These are phyloP conservation scores for Crithidia acanthocephali DNA, from an alignment of 208 protist species.

Conservation along the genomic window DNA sequence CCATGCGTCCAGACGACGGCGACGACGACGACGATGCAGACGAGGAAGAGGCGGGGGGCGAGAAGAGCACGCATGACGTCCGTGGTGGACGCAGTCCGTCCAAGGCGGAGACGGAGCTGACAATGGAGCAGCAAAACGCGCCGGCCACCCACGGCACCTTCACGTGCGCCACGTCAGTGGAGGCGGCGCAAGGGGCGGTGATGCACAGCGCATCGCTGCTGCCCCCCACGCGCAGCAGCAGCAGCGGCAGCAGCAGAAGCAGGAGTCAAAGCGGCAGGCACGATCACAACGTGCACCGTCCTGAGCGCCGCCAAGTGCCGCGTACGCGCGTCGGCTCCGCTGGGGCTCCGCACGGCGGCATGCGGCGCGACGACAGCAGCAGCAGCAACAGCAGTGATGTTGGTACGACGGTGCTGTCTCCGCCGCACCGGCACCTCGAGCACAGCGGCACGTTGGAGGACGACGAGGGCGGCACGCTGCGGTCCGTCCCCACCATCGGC, in stretches of 20 bases:
- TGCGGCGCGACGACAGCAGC: neutral
- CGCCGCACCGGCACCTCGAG: neutral
- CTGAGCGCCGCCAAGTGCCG: too few species aligned
- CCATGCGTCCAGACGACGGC: conserved; percentile 12
- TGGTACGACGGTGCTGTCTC: neutral
- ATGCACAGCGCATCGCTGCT: conserved; percentile 27
- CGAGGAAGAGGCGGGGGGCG: neutral
- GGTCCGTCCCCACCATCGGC: neutral
- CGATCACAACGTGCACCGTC: neutral
- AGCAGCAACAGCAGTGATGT: neutral
- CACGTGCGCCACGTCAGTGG: conserved; percentile 11
- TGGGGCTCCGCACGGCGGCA: too few species aligned
- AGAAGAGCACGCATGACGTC: neutral
- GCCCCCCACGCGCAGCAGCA: conserved; percentile 28
- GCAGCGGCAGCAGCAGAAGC: conserved; percentile 13
- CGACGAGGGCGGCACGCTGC: conserved; percentile 11
- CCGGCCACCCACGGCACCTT: conserved; percentile 13
- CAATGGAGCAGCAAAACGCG: conserved; percentile 22
- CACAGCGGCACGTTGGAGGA: conserved; percentile 21
- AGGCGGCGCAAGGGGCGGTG: conserved; percentile 23
- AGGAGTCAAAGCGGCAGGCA: neutral
- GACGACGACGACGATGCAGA: neutral
- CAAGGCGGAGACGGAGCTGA: conserved; percentile 1
- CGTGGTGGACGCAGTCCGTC: neutral
- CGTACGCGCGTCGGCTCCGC: neutral